Conservation (phyloP, 352 stramenopile species). For the Phytopythium aichiense region DNA sequence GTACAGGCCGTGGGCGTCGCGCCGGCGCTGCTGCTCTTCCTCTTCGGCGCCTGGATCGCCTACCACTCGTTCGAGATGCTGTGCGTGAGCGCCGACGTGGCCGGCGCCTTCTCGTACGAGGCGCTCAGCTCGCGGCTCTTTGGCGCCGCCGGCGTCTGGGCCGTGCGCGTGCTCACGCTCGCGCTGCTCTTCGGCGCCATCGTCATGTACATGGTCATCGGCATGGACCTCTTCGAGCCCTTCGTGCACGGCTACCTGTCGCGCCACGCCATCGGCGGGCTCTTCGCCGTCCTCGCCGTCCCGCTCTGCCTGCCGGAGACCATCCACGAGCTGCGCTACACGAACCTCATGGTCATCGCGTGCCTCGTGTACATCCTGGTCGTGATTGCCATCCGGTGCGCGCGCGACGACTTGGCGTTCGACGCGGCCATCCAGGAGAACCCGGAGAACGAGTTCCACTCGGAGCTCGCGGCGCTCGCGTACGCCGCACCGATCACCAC, state of each 20-base stretch:
- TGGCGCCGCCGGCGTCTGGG: slow-evolving; percentile 58
- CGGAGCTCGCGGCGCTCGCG: slow-evolving; percentile 50
- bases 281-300: slow-evolving; percentile 66
- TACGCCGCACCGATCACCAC: slow-evolving; percentile 80
- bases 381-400: slow-evolving; percentile 46
- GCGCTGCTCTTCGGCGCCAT: slow-evolving; percentile 74
- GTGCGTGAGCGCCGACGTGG: slow-evolving; percentile 54
- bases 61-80: slow-evolving; percentile 78
- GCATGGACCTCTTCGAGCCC: slow-evolving; percentile 80
- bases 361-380: slow-evolving; percentile 83
- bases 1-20: slow-evolving; percentile 55
- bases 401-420: slow-evolving; percentile 36
- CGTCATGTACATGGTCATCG: slow-evolving; percentile 83
- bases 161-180: slow-evolving; percentile 67
- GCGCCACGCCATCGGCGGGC: slow-evolving; percentile 50
- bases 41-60: slow-evolving; percentile 49
- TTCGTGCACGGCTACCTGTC: slow-evolving; percentile 57
- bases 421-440: slow-evolving; percentile 37
- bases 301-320: slow-evolving; percentile 80
- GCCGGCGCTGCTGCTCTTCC: slow-evolving; percentile 47
- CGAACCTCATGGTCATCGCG: slow-evolving; percentile 70
- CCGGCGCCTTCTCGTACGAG: slow-evolving; percentile 74
- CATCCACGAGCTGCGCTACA: slow-evolving; percentile 78
- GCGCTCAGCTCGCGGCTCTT: slow-evolving; percentile 76
- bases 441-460: slow-evolving; percentile 46